phyloP scores from a whole-genome alignment of 179 eudicot species.

The Beta corolliflora region DNA sequence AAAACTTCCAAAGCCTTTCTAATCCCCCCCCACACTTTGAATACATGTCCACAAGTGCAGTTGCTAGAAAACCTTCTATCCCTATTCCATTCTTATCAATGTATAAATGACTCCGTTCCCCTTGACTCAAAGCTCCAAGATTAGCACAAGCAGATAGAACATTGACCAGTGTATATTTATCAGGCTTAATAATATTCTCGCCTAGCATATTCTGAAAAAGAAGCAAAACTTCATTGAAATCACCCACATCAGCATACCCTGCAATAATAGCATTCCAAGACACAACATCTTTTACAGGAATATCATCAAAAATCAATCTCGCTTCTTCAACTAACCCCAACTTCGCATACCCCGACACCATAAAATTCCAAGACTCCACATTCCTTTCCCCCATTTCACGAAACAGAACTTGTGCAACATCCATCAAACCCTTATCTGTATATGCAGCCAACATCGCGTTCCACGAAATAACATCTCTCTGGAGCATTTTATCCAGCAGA shows the following conservation, averaged over 20 bases:
- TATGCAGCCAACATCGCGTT: slow-evolving; percentile 42
- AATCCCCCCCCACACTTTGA: slow-evolving; percentile 45
- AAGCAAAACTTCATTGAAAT: slow-evolving; percentile 33
- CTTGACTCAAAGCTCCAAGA: slow-evolving; percentile 40
- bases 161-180: slow-evolving; percentile 33
- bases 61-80: slow-evolving; percentile 37
- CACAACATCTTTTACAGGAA: slow-evolving; percentile 39
- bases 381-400: slow-evolving; percentile 42
- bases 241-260: slow-evolving; percentile 38
- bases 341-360: slow-evolving; percentile 43
- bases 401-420: slow-evolving; percentile 33
- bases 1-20: slow-evolving; percentile 40
- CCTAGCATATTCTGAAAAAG: slow-evolving; percentile 39
- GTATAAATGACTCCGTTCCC: slow-evolving; percentile 41
- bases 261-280: slow-evolving; percentile 49
- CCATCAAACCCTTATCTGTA: slow-evolving; percentile 40
- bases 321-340: slow-evolving; percentile 39
- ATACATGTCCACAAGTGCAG: slow-evolving; percentile 48
- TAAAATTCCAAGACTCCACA: slow-evolving; percentile 45
- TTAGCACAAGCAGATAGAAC: slow-evolving; percentile 42
- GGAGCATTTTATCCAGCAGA: slow-evolving; percentile 39
- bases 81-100: slow-evolving; percentile 29
- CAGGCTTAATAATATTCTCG: slow-evolving; percentile 29
- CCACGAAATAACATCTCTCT: slow-evolving; percentile 48
- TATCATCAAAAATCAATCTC: slow-evolving; percentile 33